A percentile compares a stretch with the other conserved stretches of the same genome.
Conservation (phyloP, 495 filamentous ascomycete species). For the Xylaria castorea region DNA sequence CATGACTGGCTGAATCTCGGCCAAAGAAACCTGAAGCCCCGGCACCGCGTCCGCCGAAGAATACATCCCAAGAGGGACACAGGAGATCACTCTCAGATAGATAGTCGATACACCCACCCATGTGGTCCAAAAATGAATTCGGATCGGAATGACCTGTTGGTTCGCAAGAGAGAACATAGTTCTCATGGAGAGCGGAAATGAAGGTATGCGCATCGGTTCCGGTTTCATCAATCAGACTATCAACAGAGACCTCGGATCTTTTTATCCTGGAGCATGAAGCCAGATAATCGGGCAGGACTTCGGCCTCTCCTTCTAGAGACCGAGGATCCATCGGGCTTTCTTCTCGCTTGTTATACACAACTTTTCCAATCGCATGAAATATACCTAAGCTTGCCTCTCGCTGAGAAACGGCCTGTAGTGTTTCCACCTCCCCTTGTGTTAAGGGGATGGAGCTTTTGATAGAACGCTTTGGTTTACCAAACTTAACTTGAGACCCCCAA, state of each 20-base stretch:
- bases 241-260: slow-evolving; percentile 71
- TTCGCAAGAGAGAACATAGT: slow-evolving; percentile 85
- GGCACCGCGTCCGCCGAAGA: slow-evolving; percentile 54
- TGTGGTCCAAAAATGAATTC: slow-evolving; percentile 66
- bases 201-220: slow-evolving; percentile 91
- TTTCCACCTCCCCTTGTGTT: slow-evolving; percentile 75
- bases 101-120: slow-evolving; percentile 76
- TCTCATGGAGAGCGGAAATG: slow-evolving; percentile 92
- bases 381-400: slow-evolving; percentile 87
- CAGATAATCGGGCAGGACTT: slow-evolving; percentile 66
- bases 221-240: slow-evolving; percentile 82
- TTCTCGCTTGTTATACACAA: slow-evolving; percentile 90
- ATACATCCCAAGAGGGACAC: slow-evolving; percentile 63
- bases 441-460: slow-evolving; percentile 61
- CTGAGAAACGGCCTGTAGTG: slow-evolving; percentile 76
- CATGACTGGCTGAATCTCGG: slow-evolving; percentile 67
- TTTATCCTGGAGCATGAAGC: slow-evolving; percentile 66
- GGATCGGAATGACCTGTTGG: slow-evolving; percentile 54
- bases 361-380: slow-evolving; percentile 95
- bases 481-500: slow-evolving; percentile 71
- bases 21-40: slow-evolving; percentile 49
- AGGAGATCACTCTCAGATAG: slow-evolving; percentile 89
- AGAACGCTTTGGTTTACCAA: slow-evolving; percentile 65
- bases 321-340: slow-evolving; percentile 41
- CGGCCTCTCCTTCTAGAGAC: slow-evolving; percentile 45